Evolutionary conservation across 2,329 filamentous ascomycete species (phyloP).

Genomic region (Neofusicoccum kwambonambiense): DNA sequence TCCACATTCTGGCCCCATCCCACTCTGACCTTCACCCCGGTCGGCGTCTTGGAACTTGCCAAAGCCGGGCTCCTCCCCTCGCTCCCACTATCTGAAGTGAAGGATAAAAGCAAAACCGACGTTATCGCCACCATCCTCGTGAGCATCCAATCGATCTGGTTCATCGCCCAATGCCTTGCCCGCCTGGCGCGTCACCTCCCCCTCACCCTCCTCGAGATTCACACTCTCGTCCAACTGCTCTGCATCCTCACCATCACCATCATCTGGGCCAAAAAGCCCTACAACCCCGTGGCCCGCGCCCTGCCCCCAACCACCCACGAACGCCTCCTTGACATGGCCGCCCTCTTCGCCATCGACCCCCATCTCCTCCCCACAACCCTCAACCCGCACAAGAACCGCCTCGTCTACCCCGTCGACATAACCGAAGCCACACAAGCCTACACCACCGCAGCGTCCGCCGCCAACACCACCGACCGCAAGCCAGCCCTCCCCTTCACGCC

Average conservation of each 20-base stretch:
- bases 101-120: conserved; percentile 28
- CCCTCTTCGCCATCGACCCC: conserved; percentile 21
- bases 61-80: conserved; percentile 22
- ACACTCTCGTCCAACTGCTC: conserved; percentile 35
- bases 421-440: background rate
- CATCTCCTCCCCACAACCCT: background rate
- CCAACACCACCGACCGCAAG: too few species aligned
- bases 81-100: conserved; percentile 7
- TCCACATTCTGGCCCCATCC: conserved; percentile 16
- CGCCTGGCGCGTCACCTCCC: conserved; percentile 34
- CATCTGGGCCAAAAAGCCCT: conserved; percentile 38
- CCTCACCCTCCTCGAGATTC: conserved; percentile 39
- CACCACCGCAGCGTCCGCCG: background rate
- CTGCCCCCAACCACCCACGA: conserved; percentile 16
- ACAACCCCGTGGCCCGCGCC: conserved; percentile 22
- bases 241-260: conserved; percentile 36
- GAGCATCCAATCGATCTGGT: conserved; percentile 41
- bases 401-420: conserved; percentile 4
- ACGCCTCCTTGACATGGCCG: conserved; percentile 19
- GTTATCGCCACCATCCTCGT: conserved; percentile 29
- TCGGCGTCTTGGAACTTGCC: conserved; percentile 22
- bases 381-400: background rate
- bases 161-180: conserved; percentile 36
- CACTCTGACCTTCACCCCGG: conserved; percentile 23
- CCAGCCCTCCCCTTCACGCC: background rate